Base-by-base conservation (phyloP, 352 stramenopile genomes). In the Phytophthora megakarya region DNA sequence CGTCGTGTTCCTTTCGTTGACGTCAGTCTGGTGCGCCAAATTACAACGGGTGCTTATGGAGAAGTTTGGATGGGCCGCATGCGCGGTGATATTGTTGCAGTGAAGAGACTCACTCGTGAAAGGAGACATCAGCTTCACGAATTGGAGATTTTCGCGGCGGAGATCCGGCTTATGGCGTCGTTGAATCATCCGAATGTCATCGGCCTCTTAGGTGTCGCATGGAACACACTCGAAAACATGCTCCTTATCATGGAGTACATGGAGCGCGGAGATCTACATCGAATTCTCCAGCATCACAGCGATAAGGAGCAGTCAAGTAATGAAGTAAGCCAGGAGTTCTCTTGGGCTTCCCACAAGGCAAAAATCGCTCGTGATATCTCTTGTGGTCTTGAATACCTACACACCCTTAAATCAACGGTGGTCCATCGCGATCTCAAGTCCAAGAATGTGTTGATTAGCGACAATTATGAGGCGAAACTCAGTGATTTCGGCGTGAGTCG, bases 241-340 rank as follows among this genome's bases (percentile, higher is more conserved):
- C 73, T 71, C 5, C 63, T 84, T 22, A 61, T 85, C 28, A 78
- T 70, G 42, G 76, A 88, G 55, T 85, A 77, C 60, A 75, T 85
- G 62, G 44, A 67, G 3, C 59, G 59, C 3, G 78, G 78, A 35
- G 76, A 88, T 30, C 47, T 86, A 4, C 73, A 78, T n/a, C 49
- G 43, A 2, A 72, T 78, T 32, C 43, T 86, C 2, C 55, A 72
- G 25, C 56, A 69, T 40, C 42, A 78, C 48, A 40, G 21, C 4
- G 53, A 48, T 43, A 45, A 53, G 44, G 35, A 12, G 32, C 48
- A 61, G 18, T 23, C 16, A 15, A 3, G 4, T 26, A 21, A 33
- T 8, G 16, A 40, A 11, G 26, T 9, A 9, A 46, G 16, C 12
- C 26, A 70, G 10, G 62, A 65, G 15, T 50, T 82, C 10, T 50